phyloP scores from a whole-genome alignment of 1,284 basidiomycete species.

The Cystobasidium pallidum region DNA sequence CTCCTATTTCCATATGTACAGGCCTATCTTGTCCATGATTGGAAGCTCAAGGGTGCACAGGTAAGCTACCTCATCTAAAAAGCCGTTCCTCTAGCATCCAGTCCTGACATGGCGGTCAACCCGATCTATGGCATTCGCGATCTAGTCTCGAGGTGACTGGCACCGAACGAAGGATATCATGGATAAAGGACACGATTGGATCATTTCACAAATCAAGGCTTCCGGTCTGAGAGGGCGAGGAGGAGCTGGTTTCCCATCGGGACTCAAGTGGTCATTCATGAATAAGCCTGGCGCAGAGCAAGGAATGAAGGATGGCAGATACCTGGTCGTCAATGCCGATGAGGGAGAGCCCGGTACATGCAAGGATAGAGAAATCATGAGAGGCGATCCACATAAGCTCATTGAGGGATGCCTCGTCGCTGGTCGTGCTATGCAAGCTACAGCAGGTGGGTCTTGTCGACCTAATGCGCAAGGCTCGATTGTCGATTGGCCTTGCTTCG shows the following conservation, averaged over 20 bases:
- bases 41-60: conserved; percentile 84
- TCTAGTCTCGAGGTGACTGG: conserved; percentile 92
- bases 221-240: conserved; percentile 94
- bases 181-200: conserved; percentile 81
- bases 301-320: conserved; percentile 72
- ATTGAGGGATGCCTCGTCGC: conserved; percentile 97
- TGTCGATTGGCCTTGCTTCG: conserved; percentile 19
- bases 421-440: conserved; percentile 97
- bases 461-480: not conserved
- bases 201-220: conserved; percentile 88
- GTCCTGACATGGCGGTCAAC: conserved; percentile 1
- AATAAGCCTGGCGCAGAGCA: conserved; percentile 99
- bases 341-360: conserved; percentile 99
- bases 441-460: conserved; percentile 62
- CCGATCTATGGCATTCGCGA: not conserved
- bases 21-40: conserved; percentile 78
- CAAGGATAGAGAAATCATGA: conserved; percentile 97
- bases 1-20: not conserved
- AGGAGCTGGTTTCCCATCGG: conserved; percentile 95
- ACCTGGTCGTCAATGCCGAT: conserved; percentile 97
- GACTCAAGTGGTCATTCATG: conserved; percentile 96
- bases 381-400: conserved; percentile 97
- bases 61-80: conserved; percentile 59
- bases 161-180: conserved; percentile 95
- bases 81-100: too few species aligned